These are phyloP conservation scores for Lycium ferocissimum DNA, from an alignment of 257 asterid genomes.

Conservation along the genomic window DNA sequence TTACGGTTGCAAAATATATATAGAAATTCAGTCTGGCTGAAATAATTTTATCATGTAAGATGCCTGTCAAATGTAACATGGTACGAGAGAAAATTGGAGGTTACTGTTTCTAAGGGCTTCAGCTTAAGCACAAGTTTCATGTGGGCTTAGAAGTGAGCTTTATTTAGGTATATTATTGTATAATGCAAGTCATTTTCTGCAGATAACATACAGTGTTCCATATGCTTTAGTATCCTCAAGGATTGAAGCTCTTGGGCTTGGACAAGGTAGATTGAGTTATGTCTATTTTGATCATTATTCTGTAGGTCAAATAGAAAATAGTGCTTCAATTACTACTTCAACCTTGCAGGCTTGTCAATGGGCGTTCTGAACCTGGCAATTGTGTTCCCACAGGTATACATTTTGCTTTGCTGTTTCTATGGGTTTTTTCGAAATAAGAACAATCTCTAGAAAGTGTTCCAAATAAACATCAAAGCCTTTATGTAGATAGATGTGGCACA, in stretches of 20 bases:
- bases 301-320: conserved; percentile 15
- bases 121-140: conserved; percentile 19
- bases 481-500: not conserved
- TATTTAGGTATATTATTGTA: conserved; percentile 18
- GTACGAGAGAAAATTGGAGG: not conserved
- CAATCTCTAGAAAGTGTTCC: not conserved
- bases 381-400: conserved; percentile 81
- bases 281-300: conserved; percentile 31
- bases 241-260: conserved; percentile 81
- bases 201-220: conserved; percentile 90
- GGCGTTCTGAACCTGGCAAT: conserved; percentile 89
- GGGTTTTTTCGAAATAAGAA: not conserved
- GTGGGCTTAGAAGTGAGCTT: conserved; percentile 20
- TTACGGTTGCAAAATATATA: conserved; percentile 9
- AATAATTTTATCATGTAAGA: not conserved
- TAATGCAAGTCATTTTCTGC: conserved; percentile 41
- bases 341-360: conserved; percentile 82
- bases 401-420: not conserved
- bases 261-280: conserved; percentile 71
- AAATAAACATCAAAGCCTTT: not conserved
- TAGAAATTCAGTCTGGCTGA: conserved; percentile 4
- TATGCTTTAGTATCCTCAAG: conserved; percentile 84
- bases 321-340: conserved; percentile 36
- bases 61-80: not conserved
- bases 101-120: conserved; percentile 6